A percentile compares a stretch with the other conserved stretches of the same genome.
Conservation (phyloP, 169 alveolate genomes). For the Plasmodium gallinaceum region DNA sequence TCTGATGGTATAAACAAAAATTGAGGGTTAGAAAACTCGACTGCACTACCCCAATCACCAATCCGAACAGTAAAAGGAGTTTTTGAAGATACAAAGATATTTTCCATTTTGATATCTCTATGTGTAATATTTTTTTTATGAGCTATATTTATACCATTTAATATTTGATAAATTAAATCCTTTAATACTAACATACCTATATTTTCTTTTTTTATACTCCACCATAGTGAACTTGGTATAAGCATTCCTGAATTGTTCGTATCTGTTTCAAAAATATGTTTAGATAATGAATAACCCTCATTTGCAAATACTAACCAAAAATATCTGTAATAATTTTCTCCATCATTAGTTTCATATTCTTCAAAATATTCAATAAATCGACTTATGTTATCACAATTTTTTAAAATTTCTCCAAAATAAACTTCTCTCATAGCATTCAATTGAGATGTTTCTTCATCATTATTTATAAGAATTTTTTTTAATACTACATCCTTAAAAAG, state of each 20-base stretch:
- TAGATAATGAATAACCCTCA: conserved; percentile 62
- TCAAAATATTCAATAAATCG: conserved; percentile 68
- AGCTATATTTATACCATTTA: conserved; percentile 64
- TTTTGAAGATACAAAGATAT: conserved; percentile 54
- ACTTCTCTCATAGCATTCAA: conserved; percentile 69
- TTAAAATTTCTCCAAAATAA: conserved; percentile 50
- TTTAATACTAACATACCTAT: conserved; percentile 73
- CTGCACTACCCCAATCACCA: conserved; percentile 78
- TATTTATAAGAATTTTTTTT: conserved; percentile 37
- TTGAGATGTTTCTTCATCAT: conserved; percentile 49
- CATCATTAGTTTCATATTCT: conserved; percentile 54
- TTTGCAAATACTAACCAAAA: conserved; percentile 71
- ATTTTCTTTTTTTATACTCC: conserved; percentile 73
- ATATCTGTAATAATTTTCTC: conserved; percentile 9
- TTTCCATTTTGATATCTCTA: conserved; percentile 75
- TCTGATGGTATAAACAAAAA: conserved; percentile 37
- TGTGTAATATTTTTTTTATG: conserved; percentile 59
- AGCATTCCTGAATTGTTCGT: conserved; percentile 28
- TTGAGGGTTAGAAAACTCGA: conserved; percentile 20
- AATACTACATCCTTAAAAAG: conserved; percentile 51
- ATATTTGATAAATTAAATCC: conserved; percentile 49
- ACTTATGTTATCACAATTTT: conserved; percentile 62
- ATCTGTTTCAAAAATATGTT: conserved; percentile 44
- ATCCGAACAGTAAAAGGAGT: conserved; percentile 73
- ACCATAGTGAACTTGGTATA: conserved; percentile 65